phyloP scores from a whole-genome alignment of 345 rosid genomes.

The Eucalyptus cladocalyx region DNA sequence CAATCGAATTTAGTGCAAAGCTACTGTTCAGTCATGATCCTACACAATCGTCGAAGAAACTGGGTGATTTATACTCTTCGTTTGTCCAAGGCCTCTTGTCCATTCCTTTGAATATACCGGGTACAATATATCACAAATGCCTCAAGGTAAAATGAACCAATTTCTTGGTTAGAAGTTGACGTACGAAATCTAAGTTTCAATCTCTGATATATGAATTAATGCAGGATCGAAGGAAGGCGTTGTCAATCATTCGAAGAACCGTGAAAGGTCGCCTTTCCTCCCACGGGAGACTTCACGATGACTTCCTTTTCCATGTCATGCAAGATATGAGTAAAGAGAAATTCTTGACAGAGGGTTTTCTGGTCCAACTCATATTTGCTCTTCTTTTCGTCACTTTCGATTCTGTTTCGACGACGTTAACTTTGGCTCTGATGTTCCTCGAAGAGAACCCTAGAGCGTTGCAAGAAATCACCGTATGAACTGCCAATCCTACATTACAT shows the following conservation, averaged over 20 bases:
- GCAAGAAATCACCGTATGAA: slow-evolving; percentile 7
- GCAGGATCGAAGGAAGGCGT: not conserved
- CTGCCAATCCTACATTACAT: not conserved
- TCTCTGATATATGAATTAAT: not conserved
- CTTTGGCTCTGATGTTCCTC: slow-evolving; percentile 7
- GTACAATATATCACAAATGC: slow-evolving; percentile 15
- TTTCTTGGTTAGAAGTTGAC: not conserved
- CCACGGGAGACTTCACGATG: not conserved
- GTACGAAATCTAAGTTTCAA: not conserved
- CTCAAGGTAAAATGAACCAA: slow-evolving; percentile 1
- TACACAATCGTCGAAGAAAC: not conserved
- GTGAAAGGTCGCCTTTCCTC: not conserved
- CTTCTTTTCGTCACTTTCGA: slow-evolving; percentile 3
- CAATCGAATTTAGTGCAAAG: slow-evolving; percentile 3
- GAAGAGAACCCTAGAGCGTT: slow-evolving; percentile 8
- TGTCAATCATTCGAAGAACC: not conserved
- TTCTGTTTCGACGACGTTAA: not conserved
- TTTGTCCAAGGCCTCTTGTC: slow-evolving; percentile 1
- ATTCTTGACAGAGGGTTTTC: slow-evolving; percentile 10
- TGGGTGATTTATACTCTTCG: not conserved
- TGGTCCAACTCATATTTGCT: not conserved
- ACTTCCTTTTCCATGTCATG: slow-evolving; percentile 4
- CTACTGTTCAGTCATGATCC: slow-evolving; percentile 1
- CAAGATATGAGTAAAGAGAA: slow-evolving; percentile 4
- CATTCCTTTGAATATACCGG: slow-evolving; percentile 19